Conservation (phyloP, 129 eudicot genomes). For the Apium graveolens region DNA sequence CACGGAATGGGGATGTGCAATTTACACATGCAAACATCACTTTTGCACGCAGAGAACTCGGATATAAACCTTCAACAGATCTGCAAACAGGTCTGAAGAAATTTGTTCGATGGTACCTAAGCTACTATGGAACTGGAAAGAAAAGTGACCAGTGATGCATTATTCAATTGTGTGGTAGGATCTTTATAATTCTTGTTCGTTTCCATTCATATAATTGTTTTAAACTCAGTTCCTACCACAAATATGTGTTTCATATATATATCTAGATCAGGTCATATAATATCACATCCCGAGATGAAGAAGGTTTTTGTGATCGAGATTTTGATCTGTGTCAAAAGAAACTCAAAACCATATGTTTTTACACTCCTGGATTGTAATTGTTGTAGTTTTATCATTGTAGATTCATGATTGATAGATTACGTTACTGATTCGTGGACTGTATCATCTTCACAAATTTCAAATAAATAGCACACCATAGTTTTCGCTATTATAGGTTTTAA, state of each 20-base stretch:
- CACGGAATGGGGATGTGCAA: slow-evolving; percentile 78
- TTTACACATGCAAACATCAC: slow-evolving; percentile 83
- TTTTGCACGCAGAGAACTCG: slow-evolving; percentile 57
- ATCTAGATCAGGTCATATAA: slow-evolving; percentile 33
- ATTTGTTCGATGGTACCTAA: slow-evolving; percentile 72
- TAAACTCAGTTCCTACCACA: slow-evolving; percentile 16
- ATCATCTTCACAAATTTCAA: slow-evolving; percentile 33
- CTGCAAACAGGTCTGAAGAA: slow-evolving; percentile 81
- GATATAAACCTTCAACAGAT: slow-evolving; percentile 77
- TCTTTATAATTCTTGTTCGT: slow-evolving; percentile 45
- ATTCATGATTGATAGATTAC: slow-evolving; percentile 34
- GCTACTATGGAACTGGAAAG: slow-evolving; percentile 58
- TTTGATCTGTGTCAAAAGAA: slow-evolving; percentile 43
- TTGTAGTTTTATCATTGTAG: slow-evolving; percentile 57
- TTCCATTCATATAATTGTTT: slow-evolving; percentile 42
- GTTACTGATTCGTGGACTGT: slow-evolving; percentile 42
- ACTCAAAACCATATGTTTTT: slow-evolving; percentile 25
- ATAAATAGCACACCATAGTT: slow-evolving; percentile 40
- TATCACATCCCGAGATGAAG: slow-evolving; percentile 32
- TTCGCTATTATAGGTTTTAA: slow-evolving; percentile 18
- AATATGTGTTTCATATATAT: slow-evolving; percentile 39
- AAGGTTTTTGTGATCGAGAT: slow-evolving; percentile 26
- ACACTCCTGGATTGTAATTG: slow-evolving; percentile 29
- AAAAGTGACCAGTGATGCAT: slow-evolving; percentile 44
- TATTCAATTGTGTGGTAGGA: slow-evolving; percentile 26